Evolutionary conservation across 2,329 filamentous ascomycete genomes (phyloP), one percentile per base, ranked within the genome.

Genomic region (Colletotrichum higginsianum): DNA sequence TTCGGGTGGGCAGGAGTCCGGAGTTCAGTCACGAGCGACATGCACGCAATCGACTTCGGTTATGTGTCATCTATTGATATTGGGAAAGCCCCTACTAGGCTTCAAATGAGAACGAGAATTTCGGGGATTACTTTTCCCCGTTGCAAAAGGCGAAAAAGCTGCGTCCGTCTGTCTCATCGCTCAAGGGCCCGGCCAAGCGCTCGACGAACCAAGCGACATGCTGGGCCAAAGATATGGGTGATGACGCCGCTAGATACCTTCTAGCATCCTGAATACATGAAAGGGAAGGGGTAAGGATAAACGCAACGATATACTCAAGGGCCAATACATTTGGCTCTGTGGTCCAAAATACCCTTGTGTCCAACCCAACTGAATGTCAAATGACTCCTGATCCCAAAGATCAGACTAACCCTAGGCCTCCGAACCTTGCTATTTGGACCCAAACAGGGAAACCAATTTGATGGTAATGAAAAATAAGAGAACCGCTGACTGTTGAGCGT

Each of bases 1-100:
- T 72, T 64, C 46, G 53, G 69, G 42, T 38, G 23, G 60, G 53
- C 40, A 40, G 69, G 69, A 72, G 69, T 72, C 53, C 55, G 69
- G 69, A 72, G 69, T 72, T 72, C 30, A 13, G 30, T 64, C 47
- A 49, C 52, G 30, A 72, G 53, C 47, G 46, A 52, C 58, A 64
- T 23, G 60, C 35, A 55, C 40, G 42, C 57, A 40, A 56, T 46
- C 47, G 50, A 26, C 38, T 49, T 58, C 16, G 50, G 60, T 58
- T 46, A 38, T 57, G 38, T 60, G 65, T 42, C 53, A 69, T 23
- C 58, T 61, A n/a, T 58, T 69, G 52, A 61, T 62, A 69, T 69
- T 46, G 46, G 53, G 26, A 55, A 68, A 40, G 55, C 55, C 35
- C 38, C 35, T 46, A 18, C 35, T 58, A 13, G 60, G 58, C 58